phyloP scores from a whole-genome alignment of 2,329 filamentous ascomycete species.

The Monascus ruber region DNA sequence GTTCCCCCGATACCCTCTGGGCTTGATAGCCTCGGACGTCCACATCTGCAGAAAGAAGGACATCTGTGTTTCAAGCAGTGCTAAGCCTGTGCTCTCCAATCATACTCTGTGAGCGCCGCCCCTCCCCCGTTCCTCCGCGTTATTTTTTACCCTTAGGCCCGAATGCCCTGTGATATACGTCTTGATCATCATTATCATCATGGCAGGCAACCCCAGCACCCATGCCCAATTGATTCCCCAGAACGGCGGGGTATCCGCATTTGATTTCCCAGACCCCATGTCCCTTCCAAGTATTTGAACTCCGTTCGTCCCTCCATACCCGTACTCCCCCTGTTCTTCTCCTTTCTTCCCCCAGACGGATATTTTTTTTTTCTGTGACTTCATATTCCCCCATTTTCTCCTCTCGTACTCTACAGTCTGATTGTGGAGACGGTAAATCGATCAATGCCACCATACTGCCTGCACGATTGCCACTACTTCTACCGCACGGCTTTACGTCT shows the following conservation, averaged over 20 bases:
- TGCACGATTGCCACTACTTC: slow-evolving; percentile 87
- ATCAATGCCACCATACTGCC: slow-evolving; percentile 65
- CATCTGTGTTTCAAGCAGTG: no score
- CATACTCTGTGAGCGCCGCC: no score
- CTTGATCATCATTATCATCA: no score
- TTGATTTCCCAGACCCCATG: not conserved
- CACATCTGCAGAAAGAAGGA: no score
- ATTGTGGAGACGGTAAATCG: slow-evolving; percentile 31
- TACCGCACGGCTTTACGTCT: slow-evolving; percentile 81
- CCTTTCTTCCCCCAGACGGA: slow-evolving; percentile 1
- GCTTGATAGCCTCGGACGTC: no score
- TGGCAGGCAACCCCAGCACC: no score
- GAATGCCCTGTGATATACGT: no score
- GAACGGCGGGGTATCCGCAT: slow-evolving; percentile 2
- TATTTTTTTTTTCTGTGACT: slow-evolving; percentile 1
- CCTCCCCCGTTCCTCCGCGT: no score
- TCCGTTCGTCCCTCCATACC: slow-evolving; percentile 2
- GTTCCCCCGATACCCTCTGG: no score
- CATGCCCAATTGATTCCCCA: slow-evolving; percentile 2
- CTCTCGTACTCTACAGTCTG: slow-evolving; percentile 1
- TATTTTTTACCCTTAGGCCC: no score
- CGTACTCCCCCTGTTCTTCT: slow-evolving; percentile 1
- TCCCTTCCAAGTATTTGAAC: slow-evolving; percentile 1
- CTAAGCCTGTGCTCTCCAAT: no score
- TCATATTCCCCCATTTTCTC: slow-evolving; percentile 1